Conservation (phyloP, 116 monocot genomes). For the Cymodocea nodosa region DNA sequence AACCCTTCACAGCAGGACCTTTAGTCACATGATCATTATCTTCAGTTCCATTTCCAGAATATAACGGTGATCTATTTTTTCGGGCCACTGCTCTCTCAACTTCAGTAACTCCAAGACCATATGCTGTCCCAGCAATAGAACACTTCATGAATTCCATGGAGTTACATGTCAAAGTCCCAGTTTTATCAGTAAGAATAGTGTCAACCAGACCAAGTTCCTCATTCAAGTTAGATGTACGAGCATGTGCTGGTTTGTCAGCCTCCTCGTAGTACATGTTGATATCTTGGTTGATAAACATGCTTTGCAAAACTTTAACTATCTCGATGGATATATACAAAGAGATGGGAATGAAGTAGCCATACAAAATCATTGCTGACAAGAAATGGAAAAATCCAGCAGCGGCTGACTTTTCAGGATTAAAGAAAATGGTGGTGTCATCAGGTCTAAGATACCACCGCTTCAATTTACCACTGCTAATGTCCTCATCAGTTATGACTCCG, state of each 20-base stretch:
- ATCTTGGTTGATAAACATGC: conserved; percentile 74
- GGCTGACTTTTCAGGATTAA: conserved; percentile 32
- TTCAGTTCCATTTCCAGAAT: background rate
- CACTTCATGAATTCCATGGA: conserved; percentile 95
- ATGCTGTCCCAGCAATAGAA: conserved; percentile 60
- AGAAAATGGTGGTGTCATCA: conserved; percentile 28
- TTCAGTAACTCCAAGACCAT: conserved; percentile 68
- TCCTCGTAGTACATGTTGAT: conserved; percentile 69
- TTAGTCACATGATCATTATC: conserved; percentile 5
- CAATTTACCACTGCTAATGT: conserved; percentile 26
- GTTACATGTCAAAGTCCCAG: conserved; percentile 79
- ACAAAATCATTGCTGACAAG: conserved; percentile 74
- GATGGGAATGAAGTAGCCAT: conserved; percentile 75
- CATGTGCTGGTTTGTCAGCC: conserved; percentile 71
- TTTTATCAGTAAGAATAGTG: conserved; percentile 76
- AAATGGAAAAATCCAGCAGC: conserved; percentile 46
- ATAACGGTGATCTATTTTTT: conserved; percentile 35
- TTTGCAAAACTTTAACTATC: conserved; percentile 73
- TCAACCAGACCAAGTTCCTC: conserved; percentile 75
- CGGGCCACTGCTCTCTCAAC: conserved; percentile 69
- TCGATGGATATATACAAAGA: conserved; percentile 84
- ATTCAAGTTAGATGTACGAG: conserved; percentile 73
- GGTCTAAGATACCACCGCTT: conserved; percentile 74
- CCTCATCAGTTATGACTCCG: conserved; percentile 38
- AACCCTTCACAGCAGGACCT: conserved; percentile 55